A percentile compares a stretch with the other conserved stretches of the same genome.
Conservation (phyloP, 108 stramenopile species). For the Mediolabrus comicus region DNA sequence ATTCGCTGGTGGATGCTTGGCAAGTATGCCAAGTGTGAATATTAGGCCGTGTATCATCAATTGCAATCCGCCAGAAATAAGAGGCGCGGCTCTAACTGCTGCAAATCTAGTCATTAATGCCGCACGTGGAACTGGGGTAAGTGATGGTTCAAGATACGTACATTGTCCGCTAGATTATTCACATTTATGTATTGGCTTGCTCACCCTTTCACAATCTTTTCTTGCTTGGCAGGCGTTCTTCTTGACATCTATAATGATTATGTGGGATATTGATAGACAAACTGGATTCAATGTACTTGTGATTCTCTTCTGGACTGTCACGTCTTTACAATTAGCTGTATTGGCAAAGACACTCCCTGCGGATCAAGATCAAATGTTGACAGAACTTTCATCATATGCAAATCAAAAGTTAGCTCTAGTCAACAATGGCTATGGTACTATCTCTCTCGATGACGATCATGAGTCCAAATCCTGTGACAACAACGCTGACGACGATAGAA, state of each 20-base stretch:
- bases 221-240: conserved; percentile 27
- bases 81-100: conserved; percentile 72
- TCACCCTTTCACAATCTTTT: not conserved
- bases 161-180: no score
- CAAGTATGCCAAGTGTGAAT: conserved; percentile 64
- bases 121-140: conserved; percentile 58
- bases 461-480: not conserved
- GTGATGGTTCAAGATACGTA: no score
- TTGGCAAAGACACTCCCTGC: conserved; percentile 55
- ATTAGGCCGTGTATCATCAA: conserved; percentile 68
- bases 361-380: conserved; percentile 73
- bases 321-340: conserved; percentile 50
- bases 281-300: conserved; percentile 59
- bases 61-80: conserved; percentile 75
- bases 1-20: conserved; percentile 54
- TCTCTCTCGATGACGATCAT: not conserved
- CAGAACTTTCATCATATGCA: conserved; percentile 56
- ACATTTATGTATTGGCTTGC: no score
- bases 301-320: conserved; percentile 57
- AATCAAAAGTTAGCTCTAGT: conserved; percentile 14
- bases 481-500: conserved; percentile 25
- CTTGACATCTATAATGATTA: conserved; percentile 47
- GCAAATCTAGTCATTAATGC: conserved; percentile 63
- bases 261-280: conserved; percentile 42
- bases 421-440: not conserved